Percentiles rank a stretch among this genome's conserved stretches.
These are phyloP conservation scores for Peronospora destructor DNA, from an alignment of 352 stramenopile species.

Conservation along the genomic window DNA sequence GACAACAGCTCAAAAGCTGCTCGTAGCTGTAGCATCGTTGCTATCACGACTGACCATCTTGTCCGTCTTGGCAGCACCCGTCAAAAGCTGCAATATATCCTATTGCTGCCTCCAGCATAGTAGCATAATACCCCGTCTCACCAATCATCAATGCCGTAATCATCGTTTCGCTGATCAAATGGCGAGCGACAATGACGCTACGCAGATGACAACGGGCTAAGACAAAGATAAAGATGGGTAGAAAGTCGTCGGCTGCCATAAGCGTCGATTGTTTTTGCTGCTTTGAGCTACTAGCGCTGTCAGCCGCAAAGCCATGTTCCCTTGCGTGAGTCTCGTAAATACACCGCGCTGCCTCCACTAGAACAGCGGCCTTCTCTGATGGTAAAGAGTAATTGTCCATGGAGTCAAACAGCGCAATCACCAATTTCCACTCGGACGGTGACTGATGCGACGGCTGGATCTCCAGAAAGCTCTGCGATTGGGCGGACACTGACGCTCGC, in stretches of 20 bases:
- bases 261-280: slow-evolving; percentile 14
- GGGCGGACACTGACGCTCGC: slow-evolving; percentile 32
- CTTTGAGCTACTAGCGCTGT: background rate
- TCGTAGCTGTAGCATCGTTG: background rate
- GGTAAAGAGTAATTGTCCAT: slow-evolving; percentile 74
- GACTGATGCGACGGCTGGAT: slow-evolving; percentile 47
- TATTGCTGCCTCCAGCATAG: slow-evolving; percentile 68
- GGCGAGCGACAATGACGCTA: slow-evolving; percentile 49
- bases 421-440: slow-evolving; percentile 47
- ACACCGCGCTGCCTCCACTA: slow-evolving; percentile 60
- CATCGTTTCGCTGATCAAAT: slow-evolving; percentile 76
- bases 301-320: slow-evolving; percentile 31
- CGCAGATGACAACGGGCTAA: slow-evolving; percentile 45
- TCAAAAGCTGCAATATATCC: slow-evolving; percentile 55
- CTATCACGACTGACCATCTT: slow-evolving; percentile 8
- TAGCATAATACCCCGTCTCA: slow-evolving; percentile 76
- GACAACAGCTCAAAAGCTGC: slow-evolving; percentile 13
- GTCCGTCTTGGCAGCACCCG: slow-evolving; percentile 5
- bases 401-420: slow-evolving; percentile 39
- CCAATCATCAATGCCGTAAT: slow-evolving; percentile 66
- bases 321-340: slow-evolving; percentile 58
- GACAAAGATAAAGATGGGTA: slow-evolving; percentile 78
- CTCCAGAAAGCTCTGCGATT: slow-evolving; percentile 55
- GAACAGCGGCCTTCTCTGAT: slow-evolving; percentile 53
- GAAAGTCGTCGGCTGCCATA: slow-evolving; percentile 70